A percentile compares a stretch with the other conserved stretches of the same genome.
Conservation (phyloP, 2,329 filamentous ascomycete species). For the Pseudogymnoascus sp. region DNA sequence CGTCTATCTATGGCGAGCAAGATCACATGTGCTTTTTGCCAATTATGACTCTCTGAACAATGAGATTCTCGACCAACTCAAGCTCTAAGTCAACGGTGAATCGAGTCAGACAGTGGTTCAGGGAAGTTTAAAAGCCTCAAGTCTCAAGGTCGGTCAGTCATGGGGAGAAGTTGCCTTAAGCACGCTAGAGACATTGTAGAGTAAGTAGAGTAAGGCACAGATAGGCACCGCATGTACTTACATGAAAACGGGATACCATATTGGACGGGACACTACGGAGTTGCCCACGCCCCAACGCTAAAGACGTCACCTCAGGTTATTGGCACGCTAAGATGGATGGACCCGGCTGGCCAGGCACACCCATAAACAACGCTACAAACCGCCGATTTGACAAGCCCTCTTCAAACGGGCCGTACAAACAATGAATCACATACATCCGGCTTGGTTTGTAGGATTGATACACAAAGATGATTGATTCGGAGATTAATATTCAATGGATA, state of each 20-base stretch:
- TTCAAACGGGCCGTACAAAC: not conserved
- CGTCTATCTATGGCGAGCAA: not conserved
- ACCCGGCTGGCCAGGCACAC: conserved; percentile 1
- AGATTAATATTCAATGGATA: not conserved
- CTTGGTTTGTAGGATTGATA: not conserved
- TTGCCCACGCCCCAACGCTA: not conserved
- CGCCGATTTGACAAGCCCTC: not conserved
- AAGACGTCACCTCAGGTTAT: not conserved
- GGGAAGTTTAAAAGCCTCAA: not conserved
- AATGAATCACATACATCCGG: not conserved
- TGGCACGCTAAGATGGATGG: not conserved
- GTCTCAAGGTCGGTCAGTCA: not conserved
- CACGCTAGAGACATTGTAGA: not conserved
- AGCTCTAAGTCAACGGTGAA: not conserved
- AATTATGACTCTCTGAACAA: not conserved
- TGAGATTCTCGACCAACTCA: not conserved
- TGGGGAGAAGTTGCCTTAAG: not conserved
- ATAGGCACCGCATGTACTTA: not conserved
- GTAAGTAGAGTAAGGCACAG: not conserved
- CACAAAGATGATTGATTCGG: not conserved
- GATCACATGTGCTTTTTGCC: not conserved
- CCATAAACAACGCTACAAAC: not conserved
- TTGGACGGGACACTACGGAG: conserved; percentile 1
- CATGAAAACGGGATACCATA: conserved; percentile 1
- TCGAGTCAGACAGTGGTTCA: not conserved